A percentile compares a stretch with the other conserved stretches of the same genome.
Evolutionary conservation across 140 eudicot species (phyloP).

Genomic region (Oenanthe javanica): DNA sequence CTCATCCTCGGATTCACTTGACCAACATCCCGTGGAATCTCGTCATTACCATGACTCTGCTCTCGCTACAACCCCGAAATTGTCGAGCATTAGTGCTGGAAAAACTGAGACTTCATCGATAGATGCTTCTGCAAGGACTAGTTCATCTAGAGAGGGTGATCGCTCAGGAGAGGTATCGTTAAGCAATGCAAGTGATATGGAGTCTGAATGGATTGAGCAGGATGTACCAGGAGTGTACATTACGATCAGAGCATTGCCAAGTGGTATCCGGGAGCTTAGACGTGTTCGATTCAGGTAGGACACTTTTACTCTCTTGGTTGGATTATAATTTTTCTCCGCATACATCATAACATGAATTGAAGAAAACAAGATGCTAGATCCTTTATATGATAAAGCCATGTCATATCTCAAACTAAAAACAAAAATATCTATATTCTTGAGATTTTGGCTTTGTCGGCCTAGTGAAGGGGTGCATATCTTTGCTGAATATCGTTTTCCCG

Average conservation of each 20-base stretch:
- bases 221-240: constrained; percentile 77
- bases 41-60: constrained; percentile 37
- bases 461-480: background rate
- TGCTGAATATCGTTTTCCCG: background rate
- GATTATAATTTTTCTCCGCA: background rate
- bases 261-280: constrained; percentile 61
- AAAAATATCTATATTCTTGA: background rate
- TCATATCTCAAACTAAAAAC: background rate
- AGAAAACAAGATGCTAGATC: background rate
- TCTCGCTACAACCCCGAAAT: constrained; percentile 72
- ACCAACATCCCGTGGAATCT: constrained; percentile 36
- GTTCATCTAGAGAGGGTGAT: constrained; percentile 42
- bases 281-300: constrained; percentile 70
- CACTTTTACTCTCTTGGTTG: background rate
- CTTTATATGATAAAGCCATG: background rate
- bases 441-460: background rate
- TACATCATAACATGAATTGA: background rate
- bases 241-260: constrained; percentile 62
- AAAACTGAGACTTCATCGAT: constrained; percentile 84
- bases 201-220: constrained; percentile 75
- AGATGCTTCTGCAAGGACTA: constrained; percentile 70
- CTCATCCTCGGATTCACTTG: constrained; percentile 50
- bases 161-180: constrained; percentile 59
- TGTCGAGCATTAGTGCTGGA: constrained; percentile 85
- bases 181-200: constrained; percentile 65